Percentiles rank a stretch among this genome's conserved stretches.
These are phyloP conservation scores for Cinchona pubescens DNA, from an alignment of 257 asterid species.

Conservation along the genomic window DNA sequence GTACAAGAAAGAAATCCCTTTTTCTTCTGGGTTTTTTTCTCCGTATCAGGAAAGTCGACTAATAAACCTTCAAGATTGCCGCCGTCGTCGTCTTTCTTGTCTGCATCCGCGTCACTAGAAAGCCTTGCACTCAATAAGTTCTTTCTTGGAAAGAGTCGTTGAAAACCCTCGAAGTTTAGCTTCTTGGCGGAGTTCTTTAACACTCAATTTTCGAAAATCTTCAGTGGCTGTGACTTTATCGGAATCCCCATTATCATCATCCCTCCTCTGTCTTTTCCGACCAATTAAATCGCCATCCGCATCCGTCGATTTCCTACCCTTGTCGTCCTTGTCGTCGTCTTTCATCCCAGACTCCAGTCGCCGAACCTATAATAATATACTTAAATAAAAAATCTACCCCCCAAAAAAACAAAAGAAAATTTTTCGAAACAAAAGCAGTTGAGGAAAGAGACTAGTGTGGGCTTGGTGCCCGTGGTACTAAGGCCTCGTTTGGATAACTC, in stretches of 20 bases:
- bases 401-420: not conserved
- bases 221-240: slow-evolving; percentile 46
- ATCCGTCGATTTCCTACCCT: slow-evolving; percentile 28
- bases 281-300: slow-evolving; percentile 10
- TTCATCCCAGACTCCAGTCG: slow-evolving; percentile 60
- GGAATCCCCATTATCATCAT: slow-evolving; percentile 34
- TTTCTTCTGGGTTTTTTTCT: too few species aligned
- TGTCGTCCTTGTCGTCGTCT: slow-evolving; percentile 31
- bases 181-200: slow-evolving; percentile 69
- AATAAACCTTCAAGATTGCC: slow-evolving; percentile 36
- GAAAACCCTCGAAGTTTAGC: slow-evolving; percentile 56
- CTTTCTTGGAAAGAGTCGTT: slow-evolving; percentile 59
- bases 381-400: not conserved
- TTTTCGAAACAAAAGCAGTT: not conserved
- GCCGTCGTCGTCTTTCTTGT: slow-evolving; percentile 9
- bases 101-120: slow-evolving; percentile 32
- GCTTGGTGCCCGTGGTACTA: slow-evolving; percentile 64
- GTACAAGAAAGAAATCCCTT: too few species aligned
- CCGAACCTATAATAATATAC: slow-evolving; percentile 40
- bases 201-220: slow-evolving; percentile 50
- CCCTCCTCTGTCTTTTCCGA: slow-evolving; percentile 61
- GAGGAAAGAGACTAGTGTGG: slow-evolving; percentile 42
- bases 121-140: slow-evolving; percentile 73
- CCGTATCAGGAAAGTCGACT: too few species aligned
- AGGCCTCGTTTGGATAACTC: slow-evolving; percentile 72